Percentiles rank a stretch among this genome's conserved stretches.
These are phyloP conservation scores for Fusarium coffeatum DNA, from an alignment of 2,329 filamentous ascomycete genomes.

Conservation along the genomic window DNA sequence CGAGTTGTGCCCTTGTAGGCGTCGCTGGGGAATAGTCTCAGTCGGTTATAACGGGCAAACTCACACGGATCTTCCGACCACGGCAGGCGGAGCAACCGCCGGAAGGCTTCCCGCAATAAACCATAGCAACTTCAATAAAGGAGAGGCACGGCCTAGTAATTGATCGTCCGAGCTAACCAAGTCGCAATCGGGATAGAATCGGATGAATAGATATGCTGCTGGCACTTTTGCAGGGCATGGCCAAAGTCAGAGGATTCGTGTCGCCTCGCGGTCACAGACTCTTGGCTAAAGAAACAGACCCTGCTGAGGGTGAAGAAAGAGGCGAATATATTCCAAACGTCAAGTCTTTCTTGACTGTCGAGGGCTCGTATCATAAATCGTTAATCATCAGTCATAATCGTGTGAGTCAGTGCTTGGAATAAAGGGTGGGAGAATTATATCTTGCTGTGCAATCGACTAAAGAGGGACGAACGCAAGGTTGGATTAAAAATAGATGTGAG, in stretches of 20 bases:
- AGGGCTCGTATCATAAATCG: constrained; percentile 12
- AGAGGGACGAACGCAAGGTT: constrained; percentile 9
- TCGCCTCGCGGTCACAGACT: not conserved
- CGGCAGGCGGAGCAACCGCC: constrained; percentile 67
- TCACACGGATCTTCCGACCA: constrained; percentile 66
- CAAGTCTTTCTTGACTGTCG: not conserved
- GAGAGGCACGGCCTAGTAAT: constrained; percentile 5
- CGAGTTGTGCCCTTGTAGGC: not conserved
- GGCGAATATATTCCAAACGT: not conserved
- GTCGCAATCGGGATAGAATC: constrained; percentile 1
- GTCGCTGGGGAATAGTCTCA: constrained; percentile 1
- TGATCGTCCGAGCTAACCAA: constrained; percentile 1
- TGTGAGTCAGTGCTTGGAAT: not conserved
- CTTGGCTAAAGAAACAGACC: constrained; percentile 12
- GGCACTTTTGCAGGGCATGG: constrained; percentile 31
- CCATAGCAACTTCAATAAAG: constrained; percentile 55
- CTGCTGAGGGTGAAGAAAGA: not conserved
- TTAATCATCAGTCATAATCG: constrained; percentile 19
- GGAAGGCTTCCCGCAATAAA: constrained; percentile 68
- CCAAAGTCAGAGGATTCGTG: constrained; percentile 14
- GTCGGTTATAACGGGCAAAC: constrained; percentile 43
- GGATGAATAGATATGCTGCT: constrained; percentile 11
- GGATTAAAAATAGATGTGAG: constrained; percentile 27
- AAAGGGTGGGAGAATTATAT: not conserved
- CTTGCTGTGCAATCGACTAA: not conserved